These are phyloP conservation scores for Aspergillus ibericus DNA, from an alignment of 2,329 filamentous ascomycete genomes.

Conservation along the genomic window DNA sequence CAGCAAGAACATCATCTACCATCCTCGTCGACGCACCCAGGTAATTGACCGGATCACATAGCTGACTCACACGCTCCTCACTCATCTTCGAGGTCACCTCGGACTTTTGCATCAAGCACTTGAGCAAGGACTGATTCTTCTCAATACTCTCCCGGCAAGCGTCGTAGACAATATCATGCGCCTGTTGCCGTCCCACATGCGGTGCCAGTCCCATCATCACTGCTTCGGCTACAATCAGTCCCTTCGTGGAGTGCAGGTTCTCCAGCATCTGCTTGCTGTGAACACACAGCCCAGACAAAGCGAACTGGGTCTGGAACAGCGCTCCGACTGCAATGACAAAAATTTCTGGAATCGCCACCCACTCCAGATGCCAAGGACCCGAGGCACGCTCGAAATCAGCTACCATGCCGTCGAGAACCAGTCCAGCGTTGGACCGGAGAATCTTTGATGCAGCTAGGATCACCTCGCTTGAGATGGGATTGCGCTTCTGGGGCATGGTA, in stretches of 20 bases:
- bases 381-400: slow-evolving; percentile 59
- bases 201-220: slow-evolving; percentile 63
- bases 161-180: slow-evolving; percentile 59
- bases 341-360: slow-evolving; percentile 56
- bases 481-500: slow-evolving; percentile 61
- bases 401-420: slow-evolving; percentile 59
- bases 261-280: slow-evolving; percentile 51
- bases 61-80: slow-evolving; percentile 50
- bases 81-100: slow-evolving; percentile 48
- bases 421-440: slow-evolving; percentile 52
- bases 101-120: slow-evolving; percentile 41
- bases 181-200: slow-evolving; percentile 52
- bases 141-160: slow-evolving; percentile 55
- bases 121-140: slow-evolving; percentile 43
- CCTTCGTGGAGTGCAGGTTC: slow-evolving; percentile 54
- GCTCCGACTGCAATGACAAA: slow-evolving; percentile 57
- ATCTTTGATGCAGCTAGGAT: slow-evolving; percentile 57
- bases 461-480: slow-evolving; percentile 59
- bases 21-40: slow-evolving; percentile 34
- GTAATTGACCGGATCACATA: slow-evolving; percentile 58
- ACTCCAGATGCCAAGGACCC: slow-evolving; percentile 61
- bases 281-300: slow-evolving; percentile 53
- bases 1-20: slow-evolving; percentile 34
- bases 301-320: slow-evolving; percentile 56
- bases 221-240: slow-evolving; percentile 58